Percentiles rank a stretch among this genome's conserved stretches.
These are phyloP conservation scores for Arthrocladium fulminans DNA, from an alignment of 2,329 filamentous ascomycete genomes.

Conservation along the genomic window DNA sequence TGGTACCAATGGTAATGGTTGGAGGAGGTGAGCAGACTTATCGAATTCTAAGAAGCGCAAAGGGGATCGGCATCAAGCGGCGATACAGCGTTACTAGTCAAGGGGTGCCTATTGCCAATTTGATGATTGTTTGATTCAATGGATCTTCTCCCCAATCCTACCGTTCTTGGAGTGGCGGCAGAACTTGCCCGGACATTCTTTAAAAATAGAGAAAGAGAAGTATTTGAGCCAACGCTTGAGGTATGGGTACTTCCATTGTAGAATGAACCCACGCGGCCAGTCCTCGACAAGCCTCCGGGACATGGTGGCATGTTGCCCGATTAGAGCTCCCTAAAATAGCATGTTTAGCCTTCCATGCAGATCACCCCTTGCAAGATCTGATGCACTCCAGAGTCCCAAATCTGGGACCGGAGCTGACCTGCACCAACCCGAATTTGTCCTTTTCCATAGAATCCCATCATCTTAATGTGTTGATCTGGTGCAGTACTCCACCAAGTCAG, in stretches of 20 bases:
- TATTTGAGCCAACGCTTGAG: too few species aligned
- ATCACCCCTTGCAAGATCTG: not conserved
- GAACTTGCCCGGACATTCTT: too few species aligned
- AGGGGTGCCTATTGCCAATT: conserved; percentile 68
- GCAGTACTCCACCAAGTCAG: not conserved
- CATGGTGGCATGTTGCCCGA: not conserved
- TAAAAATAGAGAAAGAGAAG: too few species aligned
- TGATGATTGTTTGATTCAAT: conserved; percentile 48
- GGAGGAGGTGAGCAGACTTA: conserved; percentile 61
- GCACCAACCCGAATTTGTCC: not conserved
- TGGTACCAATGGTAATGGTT: conserved; percentile 76
- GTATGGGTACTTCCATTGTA: too few species aligned
- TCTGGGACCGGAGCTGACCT: not conserved
- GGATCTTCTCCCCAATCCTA: too few species aligned
- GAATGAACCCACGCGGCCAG: too few species aligned
- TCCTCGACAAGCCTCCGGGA: not conserved
- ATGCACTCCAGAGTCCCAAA: not conserved
- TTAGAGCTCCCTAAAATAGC: not conserved
- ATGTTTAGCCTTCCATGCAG: not conserved
- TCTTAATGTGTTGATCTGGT: not conserved
- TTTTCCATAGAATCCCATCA: not conserved
- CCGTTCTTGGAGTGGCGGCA: too few species aligned
- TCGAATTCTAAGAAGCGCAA: conserved; percentile 52
- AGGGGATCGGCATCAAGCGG: conserved; percentile 64
- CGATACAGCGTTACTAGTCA: conserved; percentile 74